These are phyloP conservation scores for Globisporangium okanoganense DNA, from an alignment of 352 stramenopile genomes.

Conservation along the genomic window DNA sequence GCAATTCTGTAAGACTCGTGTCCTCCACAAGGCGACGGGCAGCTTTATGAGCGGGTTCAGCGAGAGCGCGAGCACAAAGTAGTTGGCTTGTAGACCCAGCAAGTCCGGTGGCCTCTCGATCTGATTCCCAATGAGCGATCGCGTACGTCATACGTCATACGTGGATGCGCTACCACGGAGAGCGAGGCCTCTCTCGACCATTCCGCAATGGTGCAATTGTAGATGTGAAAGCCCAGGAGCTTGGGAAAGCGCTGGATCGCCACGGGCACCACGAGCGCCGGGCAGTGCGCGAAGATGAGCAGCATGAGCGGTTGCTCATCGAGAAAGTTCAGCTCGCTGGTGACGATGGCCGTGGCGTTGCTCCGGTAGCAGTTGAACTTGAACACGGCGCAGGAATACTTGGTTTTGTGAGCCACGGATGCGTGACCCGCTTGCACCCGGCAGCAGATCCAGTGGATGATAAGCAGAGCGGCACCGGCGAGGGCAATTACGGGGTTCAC, in stretches of 20 bases:
- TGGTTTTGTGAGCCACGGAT: conserved; percentile 19
- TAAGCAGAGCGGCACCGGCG: not conserved
- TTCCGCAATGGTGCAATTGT: conserved; percentile 32
- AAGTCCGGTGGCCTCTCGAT: conserved; percentile 12
- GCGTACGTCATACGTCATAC: conserved; percentile 30
- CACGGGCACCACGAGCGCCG: conserved; percentile 24
- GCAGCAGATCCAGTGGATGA: not conserved
- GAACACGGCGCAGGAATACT: conserved; percentile 22
- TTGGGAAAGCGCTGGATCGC: conserved; percentile 24
- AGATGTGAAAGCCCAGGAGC: conserved; percentile 41
- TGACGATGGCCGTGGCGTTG: not conserved
- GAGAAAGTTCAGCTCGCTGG: conserved; percentile 15
- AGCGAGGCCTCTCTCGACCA: conserved; percentile 29
- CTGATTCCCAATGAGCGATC: not conserved
- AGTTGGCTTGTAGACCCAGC: not conserved
- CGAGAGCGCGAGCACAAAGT: conserved; percentile 23
- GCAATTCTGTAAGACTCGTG: conserved; percentile 11
- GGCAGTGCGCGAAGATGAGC: conserved; percentile 44
- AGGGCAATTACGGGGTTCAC: not conserved
- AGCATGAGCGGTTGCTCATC: conserved; percentile 16
- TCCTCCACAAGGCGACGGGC: not conserved
- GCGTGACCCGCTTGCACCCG: conserved; percentile 14
- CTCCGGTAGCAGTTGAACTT: conserved; percentile 29
- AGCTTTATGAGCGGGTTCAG: conserved; percentile 20
- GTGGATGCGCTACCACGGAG: conserved; percentile 20